Evolutionary conservation across 2,329 filamentous ascomycete species (phyloP), one percentile per base, ranked within the genome.

Genomic region (Beauveria rudraprayagi): DNA sequence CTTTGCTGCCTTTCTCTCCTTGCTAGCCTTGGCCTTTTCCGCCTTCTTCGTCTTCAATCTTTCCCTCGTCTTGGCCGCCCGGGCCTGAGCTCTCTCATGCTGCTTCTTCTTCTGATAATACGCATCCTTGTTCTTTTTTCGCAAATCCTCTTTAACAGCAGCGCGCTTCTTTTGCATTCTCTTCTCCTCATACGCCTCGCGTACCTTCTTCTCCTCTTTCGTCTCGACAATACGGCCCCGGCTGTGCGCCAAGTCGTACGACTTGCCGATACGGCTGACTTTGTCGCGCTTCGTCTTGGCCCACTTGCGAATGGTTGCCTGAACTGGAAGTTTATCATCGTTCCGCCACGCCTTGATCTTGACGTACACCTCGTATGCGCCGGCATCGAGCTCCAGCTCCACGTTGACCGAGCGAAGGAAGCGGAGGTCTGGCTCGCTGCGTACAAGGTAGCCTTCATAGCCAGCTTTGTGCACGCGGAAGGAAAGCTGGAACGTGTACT

Each of bases 341-440:
- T 79, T 70, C n/a, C 87, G 83, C 19, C 80, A 81, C 1, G 89
- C 89, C 8, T 86, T 85, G 62, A 94, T 81, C 70, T 90, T 91
- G 71, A 93, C 82, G 24, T 91, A 79, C 5, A 95, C 84, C 7
- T 83, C 84, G 72, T 95, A 95, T 48, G 82, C 84, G 11, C 91
- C 91, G 0, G 87, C 82, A 22, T 90, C 85, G 28, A 95, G 83
- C 41, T 87, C 80, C 9, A 94, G 79, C 70, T 94, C 91, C 1
- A 89, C 86, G 56, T 88, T 92, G 44, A 92, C 87, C 1, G 88
- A 90, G 7, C 91, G 85, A 24, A 79, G 84, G 83, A 91, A 90
- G 26, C 81, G 73, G 63, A 82, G 80, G 40, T 79, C 77, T 37
- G 75, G 75, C 56, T 82, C 77, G 61, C 79, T 83, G 66, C 81